Percentiles rank a stretch among this genome's conserved stretches.
Conservation (phyloP, 2,329 filamentous ascomycete genomes). For the Diaporthe sp. region DNA sequence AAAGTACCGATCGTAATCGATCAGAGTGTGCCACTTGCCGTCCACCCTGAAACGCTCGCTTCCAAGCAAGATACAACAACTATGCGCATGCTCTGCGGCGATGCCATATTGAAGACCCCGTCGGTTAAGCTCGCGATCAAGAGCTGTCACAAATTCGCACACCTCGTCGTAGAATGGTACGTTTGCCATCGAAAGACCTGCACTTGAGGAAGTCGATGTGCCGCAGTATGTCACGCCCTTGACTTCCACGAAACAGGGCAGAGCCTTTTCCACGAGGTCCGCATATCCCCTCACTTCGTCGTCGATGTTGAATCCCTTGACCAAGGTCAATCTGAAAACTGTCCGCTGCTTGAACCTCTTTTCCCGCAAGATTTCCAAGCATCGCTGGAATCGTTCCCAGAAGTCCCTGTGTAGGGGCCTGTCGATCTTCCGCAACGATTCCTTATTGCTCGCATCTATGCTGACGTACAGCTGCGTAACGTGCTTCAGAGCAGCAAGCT, state of each 20-base stretch:
- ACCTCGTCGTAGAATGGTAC: slow-evolving; percentile 97
- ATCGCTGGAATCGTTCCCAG: slow-evolving; percentile 95
- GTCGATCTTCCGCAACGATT: slow-evolving; percentile 90
- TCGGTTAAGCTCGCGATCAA: slow-evolving; percentile 77
- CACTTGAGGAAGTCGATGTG: slow-evolving; percentile 85
- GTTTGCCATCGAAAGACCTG: slow-evolving; percentile 95
- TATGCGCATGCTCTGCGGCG: slow-evolving; percentile 94
- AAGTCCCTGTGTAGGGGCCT: slow-evolving; percentile 94
- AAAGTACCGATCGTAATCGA: slow-evolving; percentile 93
- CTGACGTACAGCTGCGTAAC: slow-evolving; percentile 97
- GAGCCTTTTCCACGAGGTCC: slow-evolving; percentile 84
- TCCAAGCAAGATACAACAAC: slow-evolving; percentile 90
- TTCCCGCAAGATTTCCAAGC: slow-evolving; percentile 88
- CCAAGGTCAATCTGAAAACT: slow-evolving; percentile 93
- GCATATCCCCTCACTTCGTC: slow-evolving; percentile 94
- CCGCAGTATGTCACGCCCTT: slow-evolving; percentile 98
- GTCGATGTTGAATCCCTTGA: slow-evolving; percentile 98
- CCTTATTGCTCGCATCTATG: slow-evolving; percentile 93
- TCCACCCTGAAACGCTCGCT: slow-evolving; percentile 83
- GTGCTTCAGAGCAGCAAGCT: slow-evolving; percentile 83
- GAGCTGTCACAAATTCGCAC: slow-evolving; percentile 81
- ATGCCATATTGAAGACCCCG: slow-evolving; percentile 89
- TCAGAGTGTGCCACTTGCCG: slow-evolving; percentile 90
- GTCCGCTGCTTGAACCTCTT: slow-evolving; percentile 89
- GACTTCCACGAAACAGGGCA: slow-evolving; percentile 94